phyloP scores from a whole-genome alignment of 371 early-diverging fungal genomes.

The Mucor plumbeus region DNA sequence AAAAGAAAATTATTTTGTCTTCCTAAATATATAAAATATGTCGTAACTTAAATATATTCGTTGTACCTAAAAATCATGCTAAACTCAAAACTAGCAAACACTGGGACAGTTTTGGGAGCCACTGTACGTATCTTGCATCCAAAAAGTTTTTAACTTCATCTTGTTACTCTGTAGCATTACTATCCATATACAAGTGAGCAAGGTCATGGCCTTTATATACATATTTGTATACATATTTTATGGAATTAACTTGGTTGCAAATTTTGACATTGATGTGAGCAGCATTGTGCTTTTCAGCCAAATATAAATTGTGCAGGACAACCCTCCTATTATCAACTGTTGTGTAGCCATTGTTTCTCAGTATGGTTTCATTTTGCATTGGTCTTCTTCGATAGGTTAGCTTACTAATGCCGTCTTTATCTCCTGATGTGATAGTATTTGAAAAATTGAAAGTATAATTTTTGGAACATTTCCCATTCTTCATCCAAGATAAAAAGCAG shows the following conservation, averaged over 20 bases:
- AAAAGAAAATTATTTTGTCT: too few relatives aligned
- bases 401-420: neutral
- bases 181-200: slow-evolving; percentile 13
- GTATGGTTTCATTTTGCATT: neutral
- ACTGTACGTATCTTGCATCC: slow-evolving; percentile 32
- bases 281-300: slow-evolving; percentile 31
- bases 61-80: too few relatives aligned
- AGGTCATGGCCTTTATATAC: slow-evolving; percentile 39
- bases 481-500: slow-evolving; percentile 3
- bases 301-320: slow-evolving; percentile 30
- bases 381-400: neutral
- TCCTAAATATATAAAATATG: too few relatives aligned
- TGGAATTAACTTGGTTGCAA: slow-evolving; percentile 12
- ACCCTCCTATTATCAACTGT: slow-evolving; percentile 34
- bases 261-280: slow-evolving; percentile 41
- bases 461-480: slow-evolving; percentile 31
- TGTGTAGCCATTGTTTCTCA: neutral
- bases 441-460: slow-evolving; percentile 25
- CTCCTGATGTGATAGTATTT: slow-evolving; percentile 13
- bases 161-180: neutral
- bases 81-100: too few relatives aligned
- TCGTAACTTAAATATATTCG: too few relatives aligned
- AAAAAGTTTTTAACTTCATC: slow-evolving; percentile 29
- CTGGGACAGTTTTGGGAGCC: too few relatives aligned
- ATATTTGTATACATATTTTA: slow-evolving; percentile 51